Percentiles rank a stretch among this genome's conserved stretches.
phyloP scores from a whole-genome alignment of 352 stramenopile genomes.

The Stramenopiles sp. region DNA sequence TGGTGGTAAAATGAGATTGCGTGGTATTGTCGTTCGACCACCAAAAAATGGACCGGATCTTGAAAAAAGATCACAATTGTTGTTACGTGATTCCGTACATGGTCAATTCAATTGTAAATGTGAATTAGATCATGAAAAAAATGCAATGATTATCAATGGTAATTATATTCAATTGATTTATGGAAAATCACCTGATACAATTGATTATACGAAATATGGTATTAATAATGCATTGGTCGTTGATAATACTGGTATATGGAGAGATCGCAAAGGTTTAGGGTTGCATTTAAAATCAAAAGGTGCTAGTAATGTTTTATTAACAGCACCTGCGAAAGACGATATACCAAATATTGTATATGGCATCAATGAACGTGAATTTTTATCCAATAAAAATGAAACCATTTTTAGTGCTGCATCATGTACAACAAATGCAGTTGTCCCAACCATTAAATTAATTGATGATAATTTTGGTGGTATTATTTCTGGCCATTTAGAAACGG shows the following conservation, averaged over 20 bases:
- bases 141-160: slow-evolving; percentile 56
- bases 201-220: slow-evolving; percentile 56
- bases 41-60: slow-evolving; percentile 54
- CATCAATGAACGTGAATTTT: slow-evolving; percentile 88
- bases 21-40: slow-evolving; percentile 57
- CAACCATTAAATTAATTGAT: slow-evolving; percentile 92
- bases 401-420: slow-evolving; percentile 95
- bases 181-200: slow-evolving; percentile 48
- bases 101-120: slow-evolving; percentile 52
- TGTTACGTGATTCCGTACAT: slow-evolving; percentile 59
- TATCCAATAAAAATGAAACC: slow-evolving; percentile 69
- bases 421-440: slow-evolving; percentile 96
- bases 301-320: slow-evolving; percentile 90
- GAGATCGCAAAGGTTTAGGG: slow-evolving; percentile 35
- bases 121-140: slow-evolving; percentile 49
- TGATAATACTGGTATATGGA: slow-evolving; percentile 58
- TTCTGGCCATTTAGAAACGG: slow-evolving; percentile 94
- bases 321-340: slow-evolving; percentile 87
- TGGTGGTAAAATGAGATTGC: slow-evolving; percentile 57
- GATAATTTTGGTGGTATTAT: slow-evolving; percentile 91
- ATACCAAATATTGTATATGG: slow-evolving; percentile 94
- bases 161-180: slow-evolving; percentile 66
- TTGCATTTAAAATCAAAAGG: slow-evolving; percentile 61
- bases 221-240: slow-evolving; percentile 63
- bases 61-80: slow-evolving; percentile 46